These are phyloP conservation scores for Fusarium subglutinans DNA, from an alignment of 2,329 filamentous ascomycete species.

Conservation along the genomic window DNA sequence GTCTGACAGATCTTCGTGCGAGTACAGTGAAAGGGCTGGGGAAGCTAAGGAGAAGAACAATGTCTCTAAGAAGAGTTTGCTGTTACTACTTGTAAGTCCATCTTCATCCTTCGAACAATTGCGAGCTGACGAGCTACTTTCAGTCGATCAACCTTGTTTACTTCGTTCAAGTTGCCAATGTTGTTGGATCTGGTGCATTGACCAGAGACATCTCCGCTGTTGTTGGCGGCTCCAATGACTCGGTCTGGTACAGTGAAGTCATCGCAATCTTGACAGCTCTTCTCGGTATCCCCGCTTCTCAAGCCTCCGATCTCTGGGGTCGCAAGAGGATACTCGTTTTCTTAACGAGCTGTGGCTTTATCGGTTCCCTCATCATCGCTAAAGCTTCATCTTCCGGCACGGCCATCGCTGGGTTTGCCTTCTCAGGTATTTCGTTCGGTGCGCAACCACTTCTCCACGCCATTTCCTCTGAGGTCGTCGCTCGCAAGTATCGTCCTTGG, in stretches of 20 bases:
- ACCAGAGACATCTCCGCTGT: not conserved
- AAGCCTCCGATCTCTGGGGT: not conserved
- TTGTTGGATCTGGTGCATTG: not conserved
- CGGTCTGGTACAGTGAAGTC: not conserved
- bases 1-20: not conserved
- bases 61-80: not conserved
- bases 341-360: not conserved
- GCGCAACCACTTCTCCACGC: not conserved
- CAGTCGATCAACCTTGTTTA: not conserved
- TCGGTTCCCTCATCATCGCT: not conserved
- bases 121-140: rapidly evolving
- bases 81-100: not conserved
- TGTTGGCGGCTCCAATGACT: not conserved
- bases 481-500: not conserved
- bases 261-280: not conserved
- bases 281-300: not conserved
- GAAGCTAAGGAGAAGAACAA: not conserved
- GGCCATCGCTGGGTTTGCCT: not conserved
- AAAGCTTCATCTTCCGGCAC: not conserved
- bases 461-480: not conserved
- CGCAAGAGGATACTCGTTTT: not conserved
- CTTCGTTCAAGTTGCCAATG: not conserved
- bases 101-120: not conserved
- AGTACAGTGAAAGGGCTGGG: not conserved
- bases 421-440: not conserved